These are phyloP conservation scores for Kwoniella mangroviensis DNA, from an alignment of 768 basidiomycete species.

Conservation along the genomic window DNA sequence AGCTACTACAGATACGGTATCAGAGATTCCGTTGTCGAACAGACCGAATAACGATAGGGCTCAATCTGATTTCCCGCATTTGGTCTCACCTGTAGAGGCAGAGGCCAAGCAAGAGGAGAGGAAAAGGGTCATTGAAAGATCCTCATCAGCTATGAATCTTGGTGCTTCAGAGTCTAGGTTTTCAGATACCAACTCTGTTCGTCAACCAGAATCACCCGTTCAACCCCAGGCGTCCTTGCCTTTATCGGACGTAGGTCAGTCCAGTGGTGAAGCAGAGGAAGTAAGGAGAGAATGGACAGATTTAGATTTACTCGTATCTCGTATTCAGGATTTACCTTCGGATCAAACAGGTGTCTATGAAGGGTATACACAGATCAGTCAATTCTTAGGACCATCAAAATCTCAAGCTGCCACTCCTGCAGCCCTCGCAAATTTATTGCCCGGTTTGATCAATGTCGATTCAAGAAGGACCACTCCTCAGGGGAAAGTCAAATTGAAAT, in stretches of 20 bases:
- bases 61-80: slow-evolving; percentile 27
- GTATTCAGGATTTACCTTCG: slow-evolving; percentile 58
- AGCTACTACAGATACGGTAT: not conserved
- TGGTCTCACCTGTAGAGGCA: not conserved
- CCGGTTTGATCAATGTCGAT: slow-evolving; percentile 63
- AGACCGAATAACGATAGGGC: slow-evolving; percentile 31
- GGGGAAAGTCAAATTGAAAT: slow-evolving; percentile 73
- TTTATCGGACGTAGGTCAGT: slow-evolving; percentile 8
- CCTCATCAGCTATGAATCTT: slow-evolving; percentile 10
- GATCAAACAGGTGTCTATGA: slow-evolving; percentile 27
- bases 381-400: slow-evolving; percentile 67
- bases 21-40: not conserved
- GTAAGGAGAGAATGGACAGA: slow-evolving; percentile 63
- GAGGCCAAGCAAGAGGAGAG: slow-evolving; percentile 5
- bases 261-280: slow-evolving; percentile 4
- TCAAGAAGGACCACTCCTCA: slow-evolving; percentile 67
- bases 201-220: slow-evolving; percentile 1
- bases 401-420: slow-evolving; percentile 44
- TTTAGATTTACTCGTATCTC: slow-evolving; percentile 68
- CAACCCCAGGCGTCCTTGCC: slow-evolving; percentile 3
- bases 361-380: slow-evolving; percentile 68
- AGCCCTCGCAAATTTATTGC: slow-evolving; percentile 48
- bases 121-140: slow-evolving; percentile 18
- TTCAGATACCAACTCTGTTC: too few species aligned
- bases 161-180: not conserved